Conservation (phyloP, 768 basidiomycete species). For the Daedaleopsis nitida region DNA sequence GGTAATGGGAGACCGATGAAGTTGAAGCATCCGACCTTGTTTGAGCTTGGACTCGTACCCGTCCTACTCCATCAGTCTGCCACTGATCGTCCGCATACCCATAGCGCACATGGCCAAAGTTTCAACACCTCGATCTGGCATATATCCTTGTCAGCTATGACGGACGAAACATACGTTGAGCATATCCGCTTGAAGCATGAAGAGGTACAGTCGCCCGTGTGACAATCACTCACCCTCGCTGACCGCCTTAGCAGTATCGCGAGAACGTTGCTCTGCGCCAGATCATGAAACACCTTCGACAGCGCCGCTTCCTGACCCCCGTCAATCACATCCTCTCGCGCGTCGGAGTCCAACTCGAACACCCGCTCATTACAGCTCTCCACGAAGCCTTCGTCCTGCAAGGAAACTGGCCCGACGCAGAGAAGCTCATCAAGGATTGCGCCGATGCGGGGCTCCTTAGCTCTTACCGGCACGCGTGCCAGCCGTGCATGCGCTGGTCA, state of each 20-base stretch:
- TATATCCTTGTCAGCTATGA: conserved; percentile 62
- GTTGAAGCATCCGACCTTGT: too few species aligned
- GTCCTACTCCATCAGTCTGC: not conserved
- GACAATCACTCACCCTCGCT: not conserved
- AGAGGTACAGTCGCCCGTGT: conserved; percentile 45
- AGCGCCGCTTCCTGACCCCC: conserved; percentile 69
- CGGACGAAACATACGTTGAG: conserved; percentile 58
- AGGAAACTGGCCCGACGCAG: conserved; percentile 63
- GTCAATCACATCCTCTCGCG: conserved; percentile 60
- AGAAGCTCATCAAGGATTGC: conserved; percentile 51
- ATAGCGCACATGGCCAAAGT: conserved; percentile 67
- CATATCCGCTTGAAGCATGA: conserved; percentile 54
- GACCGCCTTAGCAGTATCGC: conserved; percentile 50
- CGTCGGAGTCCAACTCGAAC: conserved; percentile 61
- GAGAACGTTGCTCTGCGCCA: conserved; percentile 68
- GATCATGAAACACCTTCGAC: conserved; percentile 75
- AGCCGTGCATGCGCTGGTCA: conserved; percentile 63
- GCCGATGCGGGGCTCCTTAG: conserved; percentile 63
- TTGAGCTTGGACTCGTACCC: too few species aligned
- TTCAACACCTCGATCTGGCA: conserved; percentile 85
- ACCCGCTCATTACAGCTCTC: conserved; percentile 68
- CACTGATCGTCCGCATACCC: not conserved
- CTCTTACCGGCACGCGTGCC: conserved; percentile 55
- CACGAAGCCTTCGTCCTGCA: conserved; percentile 65
- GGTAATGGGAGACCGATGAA: too few species aligned